Evolutionary conservation across 2,329 filamentous ascomycete genomes (phyloP).

Genomic region (Ceratocystis huliohia): DNA sequence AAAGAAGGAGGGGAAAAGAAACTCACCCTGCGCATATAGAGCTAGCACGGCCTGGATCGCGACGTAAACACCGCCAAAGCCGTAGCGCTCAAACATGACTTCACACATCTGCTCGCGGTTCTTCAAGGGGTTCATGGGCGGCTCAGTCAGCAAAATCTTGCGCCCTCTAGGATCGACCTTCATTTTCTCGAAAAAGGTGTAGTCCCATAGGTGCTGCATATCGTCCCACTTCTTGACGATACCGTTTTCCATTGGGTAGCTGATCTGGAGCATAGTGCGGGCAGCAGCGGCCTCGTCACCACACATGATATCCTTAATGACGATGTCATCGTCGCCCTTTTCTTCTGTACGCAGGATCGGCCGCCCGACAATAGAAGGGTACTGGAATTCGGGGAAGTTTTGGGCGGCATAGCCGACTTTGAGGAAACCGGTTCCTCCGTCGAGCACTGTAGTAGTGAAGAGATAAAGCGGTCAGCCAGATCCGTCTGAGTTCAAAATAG

Average conservation of each 20-base stretch:
- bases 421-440: constrained; percentile 98
- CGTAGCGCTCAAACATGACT: constrained; percentile 97
- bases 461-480: constrained; percentile 17
- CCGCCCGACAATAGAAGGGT: constrained; percentile 93
- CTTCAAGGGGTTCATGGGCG: constrained; percentile 92
- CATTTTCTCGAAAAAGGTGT: constrained; percentile 97
- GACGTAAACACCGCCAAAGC: constrained; percentile 93
- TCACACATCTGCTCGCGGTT: constrained; percentile 98
- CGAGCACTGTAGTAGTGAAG: constrained; percentile 57
- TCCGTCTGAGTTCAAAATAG: constrained; percentile 15
- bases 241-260: constrained; percentile 98
- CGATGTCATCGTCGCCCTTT: constrained; percentile 47
- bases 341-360: constrained; percentile 97
- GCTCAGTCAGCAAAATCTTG: constrained; percentile 95
- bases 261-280: constrained; percentile 94
- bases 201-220: constrained; percentile 99
- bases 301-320: constrained; percentile 98
- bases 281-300: constrained; percentile 94
- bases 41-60: constrained; percentile 95
- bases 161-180: constrained; percentile 77
- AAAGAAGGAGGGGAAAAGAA: neutral
- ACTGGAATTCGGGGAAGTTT: constrained; percentile 99
- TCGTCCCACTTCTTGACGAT: constrained; percentile 99
- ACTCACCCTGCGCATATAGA: constrained; percentile 81
- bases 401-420: constrained; percentile 98